Percentiles rank a stretch among this genome's conserved stretches.
Conservation (phyloP, 2,329 filamentous ascomycete genomes). For the Plenodomus tracheiphilus region DNA sequence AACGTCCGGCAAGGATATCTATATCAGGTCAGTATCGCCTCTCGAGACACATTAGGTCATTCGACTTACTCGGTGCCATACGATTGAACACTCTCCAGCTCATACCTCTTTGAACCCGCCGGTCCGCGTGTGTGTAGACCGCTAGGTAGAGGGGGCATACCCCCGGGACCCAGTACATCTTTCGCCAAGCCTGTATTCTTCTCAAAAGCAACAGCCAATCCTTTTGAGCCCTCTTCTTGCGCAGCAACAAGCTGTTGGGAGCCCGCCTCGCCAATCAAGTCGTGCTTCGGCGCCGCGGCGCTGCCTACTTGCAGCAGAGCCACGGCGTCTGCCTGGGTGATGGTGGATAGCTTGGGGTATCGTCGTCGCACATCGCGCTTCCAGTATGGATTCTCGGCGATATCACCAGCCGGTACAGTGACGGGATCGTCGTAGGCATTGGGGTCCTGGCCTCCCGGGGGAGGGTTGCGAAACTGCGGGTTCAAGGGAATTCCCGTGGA, state of each 20-base stretch:
- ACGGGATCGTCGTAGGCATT: slow-evolving; percentile 78
- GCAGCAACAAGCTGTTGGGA: slow-evolving; percentile 74
- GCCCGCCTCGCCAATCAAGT: slow-evolving; percentile 75
- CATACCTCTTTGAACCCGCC: slow-evolving; percentile 69
- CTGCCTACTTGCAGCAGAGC: slow-evolving; percentile 84
- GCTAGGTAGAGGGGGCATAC: slow-evolving; percentile 83
- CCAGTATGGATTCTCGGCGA: slow-evolving; percentile 94
- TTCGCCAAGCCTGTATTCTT: slow-evolving; percentile 59
- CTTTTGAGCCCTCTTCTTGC: slow-evolving; percentile 72
- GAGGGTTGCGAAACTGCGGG: slow-evolving; percentile 85
- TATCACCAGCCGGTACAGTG: slow-evolving; percentile 79
- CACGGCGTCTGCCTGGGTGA: slow-evolving; percentile 84
- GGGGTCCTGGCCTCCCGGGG: slow-evolving; percentile 74
- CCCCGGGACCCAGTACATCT: slow-evolving; percentile 71
- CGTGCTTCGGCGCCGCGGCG: slow-evolving; percentile 76
- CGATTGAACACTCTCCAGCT: slow-evolving; percentile 68
- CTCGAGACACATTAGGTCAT: background rate
- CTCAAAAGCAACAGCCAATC: slow-evolving; percentile 73
- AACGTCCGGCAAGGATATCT: slow-evolving; percentile 54
- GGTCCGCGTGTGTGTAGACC: slow-evolving; percentile 61
- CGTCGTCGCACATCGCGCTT: slow-evolving; percentile 84
- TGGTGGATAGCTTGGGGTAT: slow-evolving; percentile 78
- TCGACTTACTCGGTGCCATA: slow-evolving; percentile 57
- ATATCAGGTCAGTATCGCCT: slow-evolving; percentile 14
- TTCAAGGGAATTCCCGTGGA: slow-evolving; percentile 93